These are phyloP conservation scores for Polyporus tsugae DNA, from an alignment of 1,284 basidiomycete species.

Conservation along the genomic window DNA sequence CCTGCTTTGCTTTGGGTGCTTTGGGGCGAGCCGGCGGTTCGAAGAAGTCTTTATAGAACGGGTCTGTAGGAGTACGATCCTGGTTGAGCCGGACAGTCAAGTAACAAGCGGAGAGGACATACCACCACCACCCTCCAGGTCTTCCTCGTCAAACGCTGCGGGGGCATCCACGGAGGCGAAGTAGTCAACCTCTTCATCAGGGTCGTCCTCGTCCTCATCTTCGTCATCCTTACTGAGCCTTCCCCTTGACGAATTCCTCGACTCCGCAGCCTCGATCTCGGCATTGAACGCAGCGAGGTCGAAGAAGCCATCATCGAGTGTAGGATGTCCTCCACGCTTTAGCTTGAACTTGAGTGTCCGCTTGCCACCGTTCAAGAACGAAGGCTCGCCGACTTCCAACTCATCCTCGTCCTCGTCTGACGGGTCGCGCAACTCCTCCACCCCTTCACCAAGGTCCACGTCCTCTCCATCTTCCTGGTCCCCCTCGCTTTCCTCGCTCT, in stretches of 20 bases:
- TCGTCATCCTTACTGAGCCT: conserved; percentile 64
- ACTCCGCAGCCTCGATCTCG: conserved; percentile 85
- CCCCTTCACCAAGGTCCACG: conserved; percentile 46
- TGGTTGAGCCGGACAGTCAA: not conserved
- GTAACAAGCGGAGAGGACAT: conserved; percentile 32
- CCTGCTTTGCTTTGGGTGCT: conserved; percentile 35
- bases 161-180: conserved; percentile 69
- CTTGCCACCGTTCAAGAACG: conserved; percentile 38
- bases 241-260: conserved; percentile 68
- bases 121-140: conserved; percentile 54
- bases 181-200: conserved; percentile 67
- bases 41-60: conserved; percentile 80
- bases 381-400: conserved; percentile 43
- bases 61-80: conserved; percentile 49
- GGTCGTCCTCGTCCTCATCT: conserved; percentile 59
- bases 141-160: conserved; percentile 50
- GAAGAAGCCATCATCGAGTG: conserved; percentile 96
- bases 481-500: conserved; percentile 45
- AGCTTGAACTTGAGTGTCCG: conserved; percentile 37
- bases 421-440: conserved; percentile 56
- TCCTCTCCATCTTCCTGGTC: conserved; percentile 49
- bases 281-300: conserved; percentile 90
- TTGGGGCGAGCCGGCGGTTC: conserved; percentile 54
- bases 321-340: conserved; percentile 53
- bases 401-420: conserved; percentile 57